Evolutionary conservation across 2,329 filamentous ascomycete species (phyloP).

Genomic region (Verticillium dahliae): DNA sequence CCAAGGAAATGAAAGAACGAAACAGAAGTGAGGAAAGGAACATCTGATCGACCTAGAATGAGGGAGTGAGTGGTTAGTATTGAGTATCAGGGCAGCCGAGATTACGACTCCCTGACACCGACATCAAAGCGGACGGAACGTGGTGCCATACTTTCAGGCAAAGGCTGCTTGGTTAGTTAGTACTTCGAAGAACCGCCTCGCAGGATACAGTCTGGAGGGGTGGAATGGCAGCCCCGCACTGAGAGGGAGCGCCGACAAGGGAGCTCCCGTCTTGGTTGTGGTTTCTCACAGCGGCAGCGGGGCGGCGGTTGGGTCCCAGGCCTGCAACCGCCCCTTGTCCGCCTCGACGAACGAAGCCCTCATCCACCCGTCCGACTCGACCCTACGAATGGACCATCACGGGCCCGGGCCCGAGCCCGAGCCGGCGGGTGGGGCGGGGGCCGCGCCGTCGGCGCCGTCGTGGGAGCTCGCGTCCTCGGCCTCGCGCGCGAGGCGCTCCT

Average conservation of each 20-base stretch:
- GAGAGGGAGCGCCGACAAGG: no score
- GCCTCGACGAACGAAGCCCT: neutral
- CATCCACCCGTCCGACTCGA: constrained; percentile 1
- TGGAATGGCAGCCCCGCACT: neutral
- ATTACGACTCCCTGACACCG: neutral
- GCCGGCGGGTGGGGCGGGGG: neutral
- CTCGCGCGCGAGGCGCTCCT: constrained; percentile 22
- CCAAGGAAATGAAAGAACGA: neutral
- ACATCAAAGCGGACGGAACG: neutral
- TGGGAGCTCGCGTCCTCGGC: neutral
- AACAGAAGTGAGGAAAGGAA: neutral
- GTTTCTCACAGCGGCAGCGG: neutral
- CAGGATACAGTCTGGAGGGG: neutral
- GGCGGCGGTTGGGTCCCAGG: neutral
- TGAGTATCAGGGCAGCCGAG: neutral
- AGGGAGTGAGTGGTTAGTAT: neutral
- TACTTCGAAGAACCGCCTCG: neutral
- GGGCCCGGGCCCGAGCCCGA: neutral
- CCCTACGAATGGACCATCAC: constrained; percentile 2
- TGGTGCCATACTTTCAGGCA: neutral
- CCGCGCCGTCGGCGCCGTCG: neutral
- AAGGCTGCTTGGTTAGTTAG: neutral
- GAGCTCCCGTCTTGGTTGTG: neutral
- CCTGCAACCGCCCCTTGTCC: neutral
- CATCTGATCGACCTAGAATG: neutral